Conservation (phyloP, 2,329 filamentous ascomycete species). For the Cytospora paraplurivora region DNA sequence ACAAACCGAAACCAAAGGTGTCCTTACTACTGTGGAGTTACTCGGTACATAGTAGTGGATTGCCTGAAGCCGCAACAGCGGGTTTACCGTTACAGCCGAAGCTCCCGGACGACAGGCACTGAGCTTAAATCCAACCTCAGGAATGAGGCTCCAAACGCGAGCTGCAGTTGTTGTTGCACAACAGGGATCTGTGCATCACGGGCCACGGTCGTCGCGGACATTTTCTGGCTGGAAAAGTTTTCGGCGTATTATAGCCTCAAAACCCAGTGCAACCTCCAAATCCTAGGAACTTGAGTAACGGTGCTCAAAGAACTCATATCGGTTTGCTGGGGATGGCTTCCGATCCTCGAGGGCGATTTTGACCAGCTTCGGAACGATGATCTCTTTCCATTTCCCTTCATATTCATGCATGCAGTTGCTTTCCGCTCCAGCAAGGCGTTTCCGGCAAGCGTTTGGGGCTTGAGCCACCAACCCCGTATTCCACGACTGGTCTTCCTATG, state of each 20-base stretch:
- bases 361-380: no score
- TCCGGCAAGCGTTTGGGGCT: background rate
- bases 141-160: conserved; percentile 23
- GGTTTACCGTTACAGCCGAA: conserved; percentile 10
- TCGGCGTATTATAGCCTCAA: conserved; percentile 3
- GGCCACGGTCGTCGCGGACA: conserved; percentile 23
- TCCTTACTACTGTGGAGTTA: background rate
- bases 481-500: background rate
- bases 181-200: conserved; percentile 5
- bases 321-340: no score
- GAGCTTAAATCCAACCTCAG: conserved; percentile 16
- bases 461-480: background rate
- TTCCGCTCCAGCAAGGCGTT: background rate
- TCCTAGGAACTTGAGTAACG: no score
- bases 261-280: background rate
- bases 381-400: no score
- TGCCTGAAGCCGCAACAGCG: background rate
- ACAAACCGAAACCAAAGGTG: background rate
- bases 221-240: conserved; percentile 19
- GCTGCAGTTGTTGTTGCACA: conserved; percentile 6
- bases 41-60: background rate
- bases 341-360: no score
- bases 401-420: background rate
- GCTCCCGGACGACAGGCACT: background rate
- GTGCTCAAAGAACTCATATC: no score